Base-by-base conservation (phyloP, 1,284 basidiomycete genomes). In the Naganishia liquefaciens region DNA sequence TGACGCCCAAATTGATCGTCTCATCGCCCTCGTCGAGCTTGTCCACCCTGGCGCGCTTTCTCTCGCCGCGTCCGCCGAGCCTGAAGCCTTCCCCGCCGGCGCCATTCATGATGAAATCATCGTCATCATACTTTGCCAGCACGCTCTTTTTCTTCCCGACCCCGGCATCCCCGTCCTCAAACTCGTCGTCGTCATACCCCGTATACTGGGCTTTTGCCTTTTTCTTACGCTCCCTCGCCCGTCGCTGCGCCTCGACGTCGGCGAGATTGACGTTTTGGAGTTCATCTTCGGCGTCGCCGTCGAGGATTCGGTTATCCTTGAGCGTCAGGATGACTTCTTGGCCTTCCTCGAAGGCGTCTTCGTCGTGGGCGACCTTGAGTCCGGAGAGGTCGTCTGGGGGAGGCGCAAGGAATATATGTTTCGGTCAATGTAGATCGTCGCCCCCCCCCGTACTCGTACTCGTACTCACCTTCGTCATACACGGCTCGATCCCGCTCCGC, bases 211-310 rank as follows among this genome's bases (percentile, higher is more conserved):
- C 73, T 50, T 86, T 85, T 51, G 87, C 89, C 80, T 95, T 96
- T 62, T 89, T 89, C 79, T 96, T 96, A 44, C 83, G 63, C 86
- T 89, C 81, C 88, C 88, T 73, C 1, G 74, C 73, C 2, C 75
- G 77, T 75, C 89, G 86, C 25, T 85, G 85, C 11, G 84, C 85
- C 72, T 93, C 92, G 53, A 85, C 84, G 75, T 96, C 93, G 0
- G 90, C 91, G 81, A 98, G 85, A 71, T 93, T 90, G 54, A 95
- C 82, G 72, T 99, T 97, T 79, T 96, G 90, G 21, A 99, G 84
- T 79, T 97, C 95, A 79, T 99, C 96, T 87, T 99, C 96, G 90
- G 91, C 92, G 83, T 96, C 93, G 67, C 91, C 90, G 72, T 91
- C 93, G 37, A 99, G 87, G 63, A 99, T 89, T 42, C 90, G 86